Conservation (phyloP, 805 yeast species). For the Candida berthetii region DNA sequence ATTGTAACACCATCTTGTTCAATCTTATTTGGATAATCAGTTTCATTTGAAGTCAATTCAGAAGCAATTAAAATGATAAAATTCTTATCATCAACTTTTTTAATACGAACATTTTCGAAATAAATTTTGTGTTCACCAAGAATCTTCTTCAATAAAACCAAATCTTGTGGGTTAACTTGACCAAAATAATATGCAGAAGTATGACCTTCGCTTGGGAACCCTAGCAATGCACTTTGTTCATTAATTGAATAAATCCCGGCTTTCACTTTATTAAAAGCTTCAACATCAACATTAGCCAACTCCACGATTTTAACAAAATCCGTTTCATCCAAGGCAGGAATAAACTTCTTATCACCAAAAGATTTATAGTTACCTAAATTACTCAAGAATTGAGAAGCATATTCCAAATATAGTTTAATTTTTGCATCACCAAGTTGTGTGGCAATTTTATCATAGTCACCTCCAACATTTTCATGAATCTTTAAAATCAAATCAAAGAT, state of each 20-base stretch:
- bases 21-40: conserved; percentile 46
- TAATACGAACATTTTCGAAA: conserved; percentile 78
- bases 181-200: conserved; percentile 67
- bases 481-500: conserved; percentile 65
- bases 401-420: conserved; percentile 52
- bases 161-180: conserved; percentile 49
- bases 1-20: conserved; percentile 34
- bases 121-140: conserved; percentile 56
- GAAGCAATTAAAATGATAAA: conserved; percentile 70
- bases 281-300: conserved; percentile 27
- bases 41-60: conserved; percentile 39
- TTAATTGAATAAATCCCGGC: conserved; percentile 44
- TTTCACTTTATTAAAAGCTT: conserved; percentile 30
- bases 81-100: conserved; percentile 39
- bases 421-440: conserved; percentile 26
- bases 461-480: conserved; percentile 45
- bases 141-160: conserved; percentile 59
- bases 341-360: conserved; percentile 83
- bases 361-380: conserved; percentile 80
- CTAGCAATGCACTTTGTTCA: conserved; percentile 49
- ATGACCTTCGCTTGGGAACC: conserved; percentile 76
- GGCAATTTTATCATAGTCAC: conserved; percentile 36
- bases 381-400: conserved; percentile 67
- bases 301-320: conserved; percentile 45
- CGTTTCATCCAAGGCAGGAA: conserved; percentile 51